These are phyloP conservation scores for Tetrapyrgos nigripes DNA, from an alignment of 1,284 basidiomycete species.

Conservation along the genomic window DNA sequence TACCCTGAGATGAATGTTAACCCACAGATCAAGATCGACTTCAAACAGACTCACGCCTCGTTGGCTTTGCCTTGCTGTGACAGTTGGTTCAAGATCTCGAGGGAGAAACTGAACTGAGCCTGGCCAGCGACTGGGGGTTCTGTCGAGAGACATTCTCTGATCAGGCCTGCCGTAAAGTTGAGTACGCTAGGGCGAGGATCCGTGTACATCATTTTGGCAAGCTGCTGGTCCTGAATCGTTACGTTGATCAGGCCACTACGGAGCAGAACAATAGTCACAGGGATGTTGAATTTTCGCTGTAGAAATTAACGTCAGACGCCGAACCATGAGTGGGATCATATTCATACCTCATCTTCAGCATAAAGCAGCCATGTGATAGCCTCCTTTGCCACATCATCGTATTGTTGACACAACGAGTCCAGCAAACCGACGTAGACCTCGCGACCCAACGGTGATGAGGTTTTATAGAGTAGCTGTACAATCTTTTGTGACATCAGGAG, in stretches of 20 bases:
- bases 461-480: slow-evolving; percentile 89
- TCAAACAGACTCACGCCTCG: slow-evolving; percentile 67
- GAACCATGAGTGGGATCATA: background rate
- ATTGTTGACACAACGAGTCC: slow-evolving; percentile 88
- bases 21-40: slow-evolving; percentile 20
- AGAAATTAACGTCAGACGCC: slow-evolving; percentile 17
- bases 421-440: slow-evolving; percentile 92
- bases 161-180: slow-evolving; percentile 85
- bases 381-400: slow-evolving; percentile 94
- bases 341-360: slow-evolving; percentile 90
- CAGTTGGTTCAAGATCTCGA: slow-evolving; percentile 83
- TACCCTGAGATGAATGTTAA: slow-evolving; percentile 42
- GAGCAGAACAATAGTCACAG: slow-evolving; percentile 91
- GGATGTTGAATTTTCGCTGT: slow-evolving; percentile 94
- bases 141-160: slow-evolving; percentile 85
- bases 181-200: slow-evolving; percentile 83
- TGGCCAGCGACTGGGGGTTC: slow-evolving; percentile 84
- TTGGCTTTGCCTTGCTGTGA: slow-evolving; percentile 79
- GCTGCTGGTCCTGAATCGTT: slow-evolving; percentile 86
- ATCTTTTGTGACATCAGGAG: slow-evolving; percentile 95
- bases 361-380: slow-evolving; percentile 97
- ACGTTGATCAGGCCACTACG: slow-evolving; percentile 85
- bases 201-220: slow-evolving; percentile 84
- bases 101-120: slow-evolving; percentile 81
- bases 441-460: slow-evolving; percentile 80